Base-by-base conservation (phyloP, 2,329 filamentous ascomycete genomes). In the Ascochyta koolunga region DNA sequence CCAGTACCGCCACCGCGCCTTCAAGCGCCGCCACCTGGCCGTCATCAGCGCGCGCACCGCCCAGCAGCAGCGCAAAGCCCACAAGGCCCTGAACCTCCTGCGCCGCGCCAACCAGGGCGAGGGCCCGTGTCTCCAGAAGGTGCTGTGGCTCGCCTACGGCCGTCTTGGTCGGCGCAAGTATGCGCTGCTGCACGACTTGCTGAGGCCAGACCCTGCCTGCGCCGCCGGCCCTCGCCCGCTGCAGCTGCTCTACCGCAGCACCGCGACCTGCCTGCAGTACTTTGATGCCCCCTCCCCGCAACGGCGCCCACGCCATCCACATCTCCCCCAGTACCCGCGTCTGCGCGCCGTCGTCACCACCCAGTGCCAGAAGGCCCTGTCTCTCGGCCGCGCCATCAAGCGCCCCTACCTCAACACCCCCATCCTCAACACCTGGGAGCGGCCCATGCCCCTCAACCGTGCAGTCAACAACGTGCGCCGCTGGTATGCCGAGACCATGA, bases 101-200 rank as follows among this genome's bases (percentile, higher is more conserved):
- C 78, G 76, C 2, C 77, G 81, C 41, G 85, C 84, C 18, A 87
- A 86, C 61, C 73, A 81, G 53, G 86, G 85, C 55, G 82, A 85
- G 46, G 60, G 72, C 13, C 69, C 70, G 13, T 77, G 79, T 13
- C 68, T 88, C 16, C 73, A 80, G 38, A 82, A 79, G 49, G 75
- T 86, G 10, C 71, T 88, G 18, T 70, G 78, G 27, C 69, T 80
- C 54, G 78, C 84, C 13, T 88, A 87, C 62, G 86, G 84, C 13
- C 80, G 86, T 45, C 76, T 74, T 27, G 85, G 85, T 8, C 78
- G 72, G 58, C 76, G 82, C 27, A 78, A 82, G 61, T 75, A 80
- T 53, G 71, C 80, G 9, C 67, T 87, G 40, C 54, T 72, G 1
- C 48, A 56, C 1, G 27, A 60, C 2, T 47, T 74, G 18, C 56